Evolutionary conservation across 257 asterid species (phyloP), one percentile per base, ranked within the genome.

Genomic region (Solanum stenotomum): DNA sequence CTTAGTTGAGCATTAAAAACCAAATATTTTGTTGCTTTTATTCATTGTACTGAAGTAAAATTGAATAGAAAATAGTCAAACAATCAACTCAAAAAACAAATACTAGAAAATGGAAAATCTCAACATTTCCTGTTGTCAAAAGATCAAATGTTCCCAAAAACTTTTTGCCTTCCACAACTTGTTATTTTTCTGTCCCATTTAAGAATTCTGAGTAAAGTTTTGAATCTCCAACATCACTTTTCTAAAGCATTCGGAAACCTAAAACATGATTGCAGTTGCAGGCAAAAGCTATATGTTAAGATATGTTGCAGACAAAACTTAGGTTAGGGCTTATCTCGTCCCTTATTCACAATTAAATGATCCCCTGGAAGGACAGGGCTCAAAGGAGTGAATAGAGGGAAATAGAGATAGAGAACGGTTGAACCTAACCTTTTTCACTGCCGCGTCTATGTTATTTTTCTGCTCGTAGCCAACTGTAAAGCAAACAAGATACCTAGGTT

Each of bases 401-500:
- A 46, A 65, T 44, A 35, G 75, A 35, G 78, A 12, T 61, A 65
- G 42, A 38, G 34, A 81, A 49, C 3, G 31, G 78, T 20, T 85
- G 83, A 65, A 61, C 87, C 89, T 74, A 83, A 93, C 98, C 98
- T 96, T 96, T 90, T 93, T 94, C 23, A 93, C 98, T 44, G 99
- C 97, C 79, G 92, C 95, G 88, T 96, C 95, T 46, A 96, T 96
- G 88, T 95, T 96, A 67, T 92, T 90, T 92, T 90, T 96, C 92
- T 96, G 98, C 84, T 94, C 95, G 71, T 83, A 88, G 49, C 99
- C 99, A 72, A 96, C 99, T n/a, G 98, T 93, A 90, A 94, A 96
- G 35, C 98, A 94, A 83, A 96, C 89, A 49, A 96, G 99, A 90
- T 96, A 96, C 88, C 94, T 94, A 40, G 99, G 98, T 90, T 93